Conservation (phyloP, 345 rosid genomes). For the Euphorbia tirucalli region DNA sequence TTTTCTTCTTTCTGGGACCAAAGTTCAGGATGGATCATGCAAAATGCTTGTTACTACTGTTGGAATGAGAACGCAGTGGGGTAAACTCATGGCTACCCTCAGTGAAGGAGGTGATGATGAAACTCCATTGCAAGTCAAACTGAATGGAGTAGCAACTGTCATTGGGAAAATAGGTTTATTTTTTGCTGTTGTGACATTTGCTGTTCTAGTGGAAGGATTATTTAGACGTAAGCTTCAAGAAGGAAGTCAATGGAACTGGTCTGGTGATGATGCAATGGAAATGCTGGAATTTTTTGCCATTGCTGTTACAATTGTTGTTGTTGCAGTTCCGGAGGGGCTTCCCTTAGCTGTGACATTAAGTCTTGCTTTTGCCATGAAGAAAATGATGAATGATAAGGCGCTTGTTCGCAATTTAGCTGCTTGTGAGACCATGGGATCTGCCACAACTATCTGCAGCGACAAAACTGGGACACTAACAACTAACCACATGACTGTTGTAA, state of each 20-base stretch:
- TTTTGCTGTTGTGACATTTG: slow-evolving; percentile 81
- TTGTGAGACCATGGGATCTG: slow-evolving; percentile 97
- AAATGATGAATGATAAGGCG: slow-evolving; percentile 97
- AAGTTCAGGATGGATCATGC: slow-evolving; percentile 89
- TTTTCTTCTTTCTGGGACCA: slow-evolving; percentile 86
- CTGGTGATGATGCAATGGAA: slow-evolving; percentile 72
- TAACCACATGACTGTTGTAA: slow-evolving; percentile 86
- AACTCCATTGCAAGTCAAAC: slow-evolving; percentile 90
- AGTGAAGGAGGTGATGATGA: slow-evolving; percentile 97
- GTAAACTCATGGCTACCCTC: slow-evolving; percentile 85
- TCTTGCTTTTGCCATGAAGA: slow-evolving; percentile 96
- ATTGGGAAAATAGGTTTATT: slow-evolving; percentile 82
- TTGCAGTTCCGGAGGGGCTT: slow-evolving; percentile 95
- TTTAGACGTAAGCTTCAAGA: slow-evolving; percentile 47
- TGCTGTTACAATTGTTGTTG: slow-evolving; percentile 92
- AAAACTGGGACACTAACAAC: slow-evolving; percentile 92
- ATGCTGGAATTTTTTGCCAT: slow-evolving; percentile 78
- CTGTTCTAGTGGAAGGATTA: slow-evolving; percentile 78
- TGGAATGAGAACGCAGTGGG: slow-evolving; percentile 99
- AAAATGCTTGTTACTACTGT: slow-evolving; percentile 87
- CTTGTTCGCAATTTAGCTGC: slow-evolving; percentile 88
- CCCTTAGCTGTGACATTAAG: slow-evolving; percentile 92
- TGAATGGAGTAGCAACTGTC: slow-evolving; percentile 90
- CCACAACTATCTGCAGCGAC: slow-evolving; percentile 88
- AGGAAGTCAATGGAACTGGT: slow-evolving; percentile 58